Evolutionary conservation across 2,329 filamentous ascomycete species (phyloP).

Genomic region (Byssothecium circinans): DNA sequence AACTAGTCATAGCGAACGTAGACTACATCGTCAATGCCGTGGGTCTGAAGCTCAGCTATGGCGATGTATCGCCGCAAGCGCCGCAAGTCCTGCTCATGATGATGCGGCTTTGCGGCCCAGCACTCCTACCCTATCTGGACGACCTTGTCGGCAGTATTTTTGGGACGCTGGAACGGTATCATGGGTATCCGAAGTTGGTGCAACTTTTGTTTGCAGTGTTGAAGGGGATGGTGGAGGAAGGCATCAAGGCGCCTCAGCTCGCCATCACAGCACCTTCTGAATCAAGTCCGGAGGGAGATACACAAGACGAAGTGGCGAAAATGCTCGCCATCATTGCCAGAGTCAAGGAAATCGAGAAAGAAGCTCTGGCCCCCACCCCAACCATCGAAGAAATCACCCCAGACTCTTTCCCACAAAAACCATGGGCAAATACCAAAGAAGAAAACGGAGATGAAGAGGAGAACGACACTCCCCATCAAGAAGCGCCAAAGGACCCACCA

Average conservation of each 20-base stretch:
- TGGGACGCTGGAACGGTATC: slow-evolving; percentile 88
- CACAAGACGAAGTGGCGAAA: slow-evolving; percentile 7
- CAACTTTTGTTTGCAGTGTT: slow-evolving; percentile 83
- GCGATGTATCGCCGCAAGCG: slow-evolving; percentile 88
- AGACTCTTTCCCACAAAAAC: slow-evolving; percentile 29
- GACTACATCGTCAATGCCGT: slow-evolving; percentile 97
- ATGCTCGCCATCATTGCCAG: slow-evolving; percentile 28
- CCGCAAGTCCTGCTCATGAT: slow-evolving; percentile 93
- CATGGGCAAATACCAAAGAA: slow-evolving; percentile 38
- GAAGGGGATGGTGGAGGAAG: slow-evolving; percentile 80
- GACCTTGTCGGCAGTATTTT: slow-evolving; percentile 92
- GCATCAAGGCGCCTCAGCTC: slow-evolving; percentile 61
- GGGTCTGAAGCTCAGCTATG: slow-evolving; percentile 82
- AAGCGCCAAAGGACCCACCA: slow-evolving; percentile 56
- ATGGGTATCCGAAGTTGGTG: slow-evolving; percentile 85
- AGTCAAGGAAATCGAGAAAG: slow-evolving; percentile 40
- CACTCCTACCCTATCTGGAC: slow-evolving; percentile 82
- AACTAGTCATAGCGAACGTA: slow-evolving; percentile 84
- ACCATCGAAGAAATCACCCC: slow-evolving; percentile 23
- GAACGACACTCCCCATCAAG: slow-evolving; percentile 26
- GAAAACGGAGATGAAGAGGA: slow-evolving; percentile 32
- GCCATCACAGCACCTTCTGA: slow-evolving; percentile 32
- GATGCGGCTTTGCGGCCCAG: slow-evolving; percentile 81
- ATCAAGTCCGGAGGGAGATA: neutral
- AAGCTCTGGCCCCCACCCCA: slow-evolving; percentile 24